A percentile compares a stretch with the other conserved stretches of the same genome.
These are phyloP conservation scores for Polytrichum formosum DNA, from an alignment of 225 moss, liverwort and hornwort species.

Conservation along the genomic window DNA sequence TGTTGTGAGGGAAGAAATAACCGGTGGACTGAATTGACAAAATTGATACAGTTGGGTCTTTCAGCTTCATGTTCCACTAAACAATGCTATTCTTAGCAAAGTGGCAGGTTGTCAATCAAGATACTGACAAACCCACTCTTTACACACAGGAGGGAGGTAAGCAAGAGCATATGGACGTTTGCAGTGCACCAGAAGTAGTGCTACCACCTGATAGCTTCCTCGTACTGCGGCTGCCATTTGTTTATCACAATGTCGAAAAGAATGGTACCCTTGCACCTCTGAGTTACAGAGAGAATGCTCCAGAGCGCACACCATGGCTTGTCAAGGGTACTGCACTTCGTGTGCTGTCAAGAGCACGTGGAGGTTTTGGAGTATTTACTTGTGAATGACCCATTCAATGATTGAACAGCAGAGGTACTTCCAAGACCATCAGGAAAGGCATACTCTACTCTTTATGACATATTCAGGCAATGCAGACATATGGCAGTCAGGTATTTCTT, in stretches of 20 bases:
- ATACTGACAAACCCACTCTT: slow-evolving; percentile 2
- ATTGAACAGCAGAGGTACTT: slow-evolving; percentile 18
- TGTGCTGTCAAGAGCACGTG: slow-evolving; percentile 46
- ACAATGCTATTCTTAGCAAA: slow-evolving; percentile 6
- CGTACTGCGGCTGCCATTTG: slow-evolving; percentile 90
- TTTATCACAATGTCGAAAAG: slow-evolving; percentile 64
- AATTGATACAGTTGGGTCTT: no score
- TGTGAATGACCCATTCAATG: slow-evolving; percentile 20
- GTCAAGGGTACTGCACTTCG: slow-evolving; percentile 81
- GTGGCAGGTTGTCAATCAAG: slow-evolving; percentile 16
- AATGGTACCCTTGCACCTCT: slow-evolving; percentile 49
- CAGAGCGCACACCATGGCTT: slow-evolving; percentile 94
- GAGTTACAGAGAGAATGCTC: slow-evolving; percentile 57
- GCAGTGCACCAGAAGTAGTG: slow-evolving; percentile 65
- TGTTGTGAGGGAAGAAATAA: no score
- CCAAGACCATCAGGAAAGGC: slow-evolving; percentile 23
- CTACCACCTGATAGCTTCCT: slow-evolving; percentile 95
- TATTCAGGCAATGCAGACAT: slow-evolving; percentile 17
- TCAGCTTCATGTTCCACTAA: no score
- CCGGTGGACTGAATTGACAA: no score
- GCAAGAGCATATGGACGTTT: slow-evolving; percentile 28
- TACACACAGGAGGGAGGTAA: slow-evolving; percentile 19
- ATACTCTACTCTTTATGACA: slow-evolving; percentile 22
- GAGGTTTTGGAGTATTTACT: neutral
- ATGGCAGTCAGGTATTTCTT: slow-evolving; percentile 34